Base-by-base conservation (phyloP, 2,329 filamentous ascomycete species). In the Cladorrhinum sp. region DNA sequence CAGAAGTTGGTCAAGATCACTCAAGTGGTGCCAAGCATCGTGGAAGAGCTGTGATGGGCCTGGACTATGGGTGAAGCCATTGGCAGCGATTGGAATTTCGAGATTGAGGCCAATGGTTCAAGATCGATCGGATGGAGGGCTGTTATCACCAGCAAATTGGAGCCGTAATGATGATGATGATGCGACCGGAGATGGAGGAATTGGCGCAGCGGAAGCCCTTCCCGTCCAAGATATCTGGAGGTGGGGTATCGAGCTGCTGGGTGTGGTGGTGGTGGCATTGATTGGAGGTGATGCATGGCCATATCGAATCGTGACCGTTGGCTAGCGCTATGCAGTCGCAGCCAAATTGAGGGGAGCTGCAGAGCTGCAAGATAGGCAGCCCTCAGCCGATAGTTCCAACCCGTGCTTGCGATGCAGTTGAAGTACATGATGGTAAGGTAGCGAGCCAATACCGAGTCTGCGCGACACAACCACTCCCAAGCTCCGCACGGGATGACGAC, bases 401-500 rank as follows among this genome's bases (percentile, higher is more conserved):
- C 57, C 28, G 36, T 16, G 57, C 49, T 59, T 54, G 65, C 65
- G 65, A 66, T 67, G 65, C 65, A 67, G 67, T 68, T 53, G 54
- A 48, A 53, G 24, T 52, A 26, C 56, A 33, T 58, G 52, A 4
- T 16, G 42, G 42, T 18, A 46, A 18, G 7, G 6, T 48, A 65
- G 39, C 65, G 62, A 67, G 60, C 65, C 65, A 67, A 67, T 64
- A 63, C 60, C 36, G 8, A 23, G 62, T 52, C n/a, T 60, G 57
- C 60, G 64, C 64, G 60, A 62, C 59, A 58, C 58, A 57, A 62
- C 46, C 20, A 33, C 55, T 46, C 42, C 57, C 50, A 52, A 55
- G 50, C 36, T 61, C 59, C 57, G 64, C 66, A 68, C 65, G 68
- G 68, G 69, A 70, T 69, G 68, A 69, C 68, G 68, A 66, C 65